Conservation (phyloP, 176 grass and related monocot species). For the Zizania latifolia region DNA sequence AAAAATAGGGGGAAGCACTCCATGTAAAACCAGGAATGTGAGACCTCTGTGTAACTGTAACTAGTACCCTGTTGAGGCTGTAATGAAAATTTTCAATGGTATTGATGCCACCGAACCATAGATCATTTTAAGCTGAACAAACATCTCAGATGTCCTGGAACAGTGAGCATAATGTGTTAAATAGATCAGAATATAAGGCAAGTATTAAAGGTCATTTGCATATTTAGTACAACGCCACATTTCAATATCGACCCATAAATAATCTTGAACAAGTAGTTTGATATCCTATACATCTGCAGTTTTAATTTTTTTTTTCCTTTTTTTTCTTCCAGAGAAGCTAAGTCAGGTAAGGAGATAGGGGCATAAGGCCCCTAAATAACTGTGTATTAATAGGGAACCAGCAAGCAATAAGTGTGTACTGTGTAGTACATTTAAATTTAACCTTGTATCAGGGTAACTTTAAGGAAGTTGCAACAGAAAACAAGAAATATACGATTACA, state of each 20-base stretch:
- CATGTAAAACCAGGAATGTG: conserved; percentile 1
- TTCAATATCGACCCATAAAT: background rate
- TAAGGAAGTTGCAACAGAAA: background rate
- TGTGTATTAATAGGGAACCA: background rate
- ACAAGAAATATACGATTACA: background rate
- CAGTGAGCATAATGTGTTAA: conserved; percentile 14
- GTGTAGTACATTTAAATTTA: background rate
- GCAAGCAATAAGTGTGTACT: background rate
- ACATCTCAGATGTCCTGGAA: conserved; percentile 54
- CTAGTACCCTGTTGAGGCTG: conserved; percentile 60
- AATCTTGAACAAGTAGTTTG: background rate
- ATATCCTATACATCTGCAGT: background rate
- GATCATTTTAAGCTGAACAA: conserved; percentile 50
- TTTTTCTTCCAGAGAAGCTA: conserved; percentile 8
- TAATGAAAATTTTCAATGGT: conserved; percentile 56
- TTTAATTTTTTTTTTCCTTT: background rate
- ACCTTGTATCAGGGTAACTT: background rate
- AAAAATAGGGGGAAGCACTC: background rate
- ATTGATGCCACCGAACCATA: conserved; percentile 56
- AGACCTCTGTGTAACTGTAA: background rate
- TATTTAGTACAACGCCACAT: background rate
- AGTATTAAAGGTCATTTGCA: background rate
- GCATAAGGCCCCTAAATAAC: background rate
- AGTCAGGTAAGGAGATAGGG: too few species aligned
- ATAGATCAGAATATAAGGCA: conserved; percentile 14